phyloP scores from a whole-genome alignment of 1,284 basidiomycete species.

The Marasmius oreades region DNA sequence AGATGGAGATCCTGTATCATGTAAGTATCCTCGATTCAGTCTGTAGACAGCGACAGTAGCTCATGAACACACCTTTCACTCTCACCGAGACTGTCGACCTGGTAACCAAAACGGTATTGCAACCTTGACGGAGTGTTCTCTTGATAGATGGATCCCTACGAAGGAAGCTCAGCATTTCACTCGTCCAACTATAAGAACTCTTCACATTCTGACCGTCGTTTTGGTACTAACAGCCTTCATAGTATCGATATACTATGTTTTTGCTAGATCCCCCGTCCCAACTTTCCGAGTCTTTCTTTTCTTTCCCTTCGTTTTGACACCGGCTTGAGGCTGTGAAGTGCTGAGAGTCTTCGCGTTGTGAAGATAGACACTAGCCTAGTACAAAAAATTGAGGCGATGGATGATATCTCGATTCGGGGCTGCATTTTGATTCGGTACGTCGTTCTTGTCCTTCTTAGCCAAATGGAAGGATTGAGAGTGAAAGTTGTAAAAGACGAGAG shows the following conservation, averaged over 20 bases:
- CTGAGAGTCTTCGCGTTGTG: constrained; percentile 39
- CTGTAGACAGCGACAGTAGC: constrained; percentile 22
- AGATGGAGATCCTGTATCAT: constrained; percentile 38
- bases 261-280: constrained; percentile 44
- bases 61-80: constrained; percentile 60
- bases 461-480: constrained; percentile 28
- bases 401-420: constrained; percentile 69
- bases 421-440: constrained; percentile 50
- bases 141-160: constrained; percentile 75
- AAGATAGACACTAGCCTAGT: constrained; percentile 73
- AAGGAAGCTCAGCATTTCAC: background rate
- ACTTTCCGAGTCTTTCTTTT: constrained; percentile 20
- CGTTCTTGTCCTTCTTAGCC: constrained; percentile 63
- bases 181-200: constrained; percentile 11
- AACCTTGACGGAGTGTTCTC: constrained; percentile 69
- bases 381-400: constrained; percentile 80
- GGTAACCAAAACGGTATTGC: constrained; percentile 61
- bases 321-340: background rate
- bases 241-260: constrained; percentile 56
- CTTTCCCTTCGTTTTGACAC: constrained; percentile 19
- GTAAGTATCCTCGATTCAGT: no score
- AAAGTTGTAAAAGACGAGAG: no score
- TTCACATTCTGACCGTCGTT: constrained; percentile 72
- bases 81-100: constrained; percentile 63
- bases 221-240: constrained; percentile 72